These are phyloP conservation scores for Auricularia sp. DNA, from an alignment of 768 basidiomycete species.

Conservation along the genomic window DNA sequence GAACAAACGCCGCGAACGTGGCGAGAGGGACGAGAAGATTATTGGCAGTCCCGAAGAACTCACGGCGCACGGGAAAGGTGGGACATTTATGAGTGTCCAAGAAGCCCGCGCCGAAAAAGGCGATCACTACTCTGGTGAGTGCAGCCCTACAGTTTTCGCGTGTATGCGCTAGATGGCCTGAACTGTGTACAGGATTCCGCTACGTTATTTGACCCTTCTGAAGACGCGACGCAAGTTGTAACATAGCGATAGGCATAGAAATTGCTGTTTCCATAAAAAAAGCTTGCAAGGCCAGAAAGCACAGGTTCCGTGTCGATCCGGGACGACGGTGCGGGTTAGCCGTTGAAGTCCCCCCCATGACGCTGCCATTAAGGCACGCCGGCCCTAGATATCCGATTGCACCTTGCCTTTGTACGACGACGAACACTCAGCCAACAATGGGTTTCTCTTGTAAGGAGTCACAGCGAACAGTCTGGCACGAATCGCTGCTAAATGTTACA, in stretches of 20 bases:
- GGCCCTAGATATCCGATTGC: background rate
- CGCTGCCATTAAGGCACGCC: too few species aligned
- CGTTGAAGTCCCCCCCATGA: too few species aligned
- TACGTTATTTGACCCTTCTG: background rate
- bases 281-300: too few species aligned
- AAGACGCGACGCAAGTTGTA: too few species aligned
- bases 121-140: background rate
- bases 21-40: slow-evolving; percentile 61
- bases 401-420: background rate
- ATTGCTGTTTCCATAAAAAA: too few species aligned
- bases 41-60: slow-evolving; percentile 21
- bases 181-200: background rate
- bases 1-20: slow-evolving; percentile 55
- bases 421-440: background rate
- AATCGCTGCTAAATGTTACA: background rate
- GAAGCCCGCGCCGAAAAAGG: background rate
- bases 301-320: too few species aligned
- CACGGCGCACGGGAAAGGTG: background rate
- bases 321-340: too few species aligned
- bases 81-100: background rate
- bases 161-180: too few species aligned
- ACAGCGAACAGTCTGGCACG: background rate
- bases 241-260: too few species aligned
- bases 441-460: background rate
- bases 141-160: background rate